A percentile compares a stretch with the other conserved stretches of the same genome.
Evolutionary conservation across 306 rosid genomes (phyloP).

Genomic region (Vachellia pachyceras): DNA sequence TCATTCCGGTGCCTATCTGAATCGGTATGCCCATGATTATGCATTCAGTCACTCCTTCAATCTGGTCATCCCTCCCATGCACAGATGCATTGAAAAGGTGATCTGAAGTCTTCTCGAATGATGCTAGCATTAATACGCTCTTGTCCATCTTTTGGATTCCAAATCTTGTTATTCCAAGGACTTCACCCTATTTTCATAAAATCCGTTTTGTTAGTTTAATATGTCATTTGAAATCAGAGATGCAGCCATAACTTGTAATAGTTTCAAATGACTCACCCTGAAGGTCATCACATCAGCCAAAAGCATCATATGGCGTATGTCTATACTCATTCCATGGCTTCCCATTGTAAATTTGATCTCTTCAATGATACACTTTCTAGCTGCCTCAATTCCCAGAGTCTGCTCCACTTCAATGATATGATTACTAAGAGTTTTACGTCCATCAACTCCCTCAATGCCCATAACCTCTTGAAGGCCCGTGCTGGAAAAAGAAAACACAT

Average conservation of each 20-base stretch:
- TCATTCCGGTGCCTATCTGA: constrained; percentile 86
- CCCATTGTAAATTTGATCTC: constrained; percentile 82
- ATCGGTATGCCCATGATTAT: constrained; percentile 94
- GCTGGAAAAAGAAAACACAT: constrained; percentile 43
- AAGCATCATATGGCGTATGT: constrained; percentile 93
- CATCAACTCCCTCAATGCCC: constrained; percentile 87
- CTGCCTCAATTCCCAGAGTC: constrained; percentile 91
- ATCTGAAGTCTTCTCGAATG: constrained; percentile 89
- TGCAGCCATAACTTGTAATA: background rate
- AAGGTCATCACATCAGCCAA: constrained; percentile 92
- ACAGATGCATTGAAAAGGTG: constrained; percentile 76
- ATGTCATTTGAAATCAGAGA: constrained; percentile 20
- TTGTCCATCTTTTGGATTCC: constrained; percentile 93
- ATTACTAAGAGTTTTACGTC: constrained; percentile 70
- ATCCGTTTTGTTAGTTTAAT: constrained; percentile 6
- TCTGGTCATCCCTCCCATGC: constrained; percentile 70
- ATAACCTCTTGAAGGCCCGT: constrained; percentile 78
- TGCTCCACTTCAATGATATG: constrained; percentile 77
- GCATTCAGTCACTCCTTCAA: constrained; percentile 92
- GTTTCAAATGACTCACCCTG: constrained; percentile 64
- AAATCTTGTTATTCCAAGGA: constrained; percentile 92
- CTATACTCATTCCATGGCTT: constrained; percentile 86
- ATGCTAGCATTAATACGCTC: constrained; percentile 89
- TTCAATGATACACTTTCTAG: constrained; percentile 77
- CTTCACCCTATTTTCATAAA: constrained; percentile 69